Percentiles rank a stretch among this genome's conserved stretches.
Evolutionary conservation across 108 stramenopile genomes (phyloP).

Genomic region (Fistulifera solaris): DNA sequence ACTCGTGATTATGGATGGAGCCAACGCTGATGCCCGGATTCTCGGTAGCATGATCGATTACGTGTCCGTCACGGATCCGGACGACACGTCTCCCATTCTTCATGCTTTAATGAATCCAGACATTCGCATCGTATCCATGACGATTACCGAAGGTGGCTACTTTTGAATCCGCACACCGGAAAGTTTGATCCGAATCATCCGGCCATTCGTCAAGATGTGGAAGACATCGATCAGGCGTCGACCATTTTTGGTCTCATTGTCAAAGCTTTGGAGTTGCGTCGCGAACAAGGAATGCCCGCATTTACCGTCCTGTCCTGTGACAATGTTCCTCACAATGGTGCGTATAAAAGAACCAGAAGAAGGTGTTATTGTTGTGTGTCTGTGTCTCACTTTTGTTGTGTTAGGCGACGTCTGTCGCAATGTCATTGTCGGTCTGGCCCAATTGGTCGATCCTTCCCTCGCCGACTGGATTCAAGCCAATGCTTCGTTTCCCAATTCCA

Average conservation of each 20-base stretch:
- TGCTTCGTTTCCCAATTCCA: constrained; percentile 43
- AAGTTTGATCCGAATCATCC: constrained; percentile 28
- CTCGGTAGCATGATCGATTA: constrained; percentile 13
- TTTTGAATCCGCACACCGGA: constrained; percentile 21
- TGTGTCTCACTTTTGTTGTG: no score
- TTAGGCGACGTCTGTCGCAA: constrained; percentile 13
- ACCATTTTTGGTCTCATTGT: constrained; percentile 18
- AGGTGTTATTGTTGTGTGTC: no score
- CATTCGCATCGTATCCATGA: constrained; percentile 34
- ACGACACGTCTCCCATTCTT: background rate
- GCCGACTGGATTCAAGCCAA: constrained; percentile 32
- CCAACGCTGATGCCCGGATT: constrained; percentile 3
- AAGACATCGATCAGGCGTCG: constrained; percentile 12
- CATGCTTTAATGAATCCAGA: constrained; percentile 6
- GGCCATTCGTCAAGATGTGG: constrained; percentile 18
- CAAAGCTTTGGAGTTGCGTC: constrained; percentile 6
- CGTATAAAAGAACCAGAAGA: no score
- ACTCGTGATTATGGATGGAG: constrained; percentile 11
- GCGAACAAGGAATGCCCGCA: constrained; percentile 5
- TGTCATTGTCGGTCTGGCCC: constrained; percentile 8
- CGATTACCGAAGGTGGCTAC: constrained; percentile 56
- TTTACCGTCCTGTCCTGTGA: constrained; percentile 51
- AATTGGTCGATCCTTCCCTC: constrained; percentile 13
- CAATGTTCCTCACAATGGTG: constrained; percentile 42
- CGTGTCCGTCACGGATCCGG: constrained; percentile 1